Evolutionary conservation across 176 grass and related monocot genomes (phyloP).

Genomic region (Triticum timopheevii): DNA sequence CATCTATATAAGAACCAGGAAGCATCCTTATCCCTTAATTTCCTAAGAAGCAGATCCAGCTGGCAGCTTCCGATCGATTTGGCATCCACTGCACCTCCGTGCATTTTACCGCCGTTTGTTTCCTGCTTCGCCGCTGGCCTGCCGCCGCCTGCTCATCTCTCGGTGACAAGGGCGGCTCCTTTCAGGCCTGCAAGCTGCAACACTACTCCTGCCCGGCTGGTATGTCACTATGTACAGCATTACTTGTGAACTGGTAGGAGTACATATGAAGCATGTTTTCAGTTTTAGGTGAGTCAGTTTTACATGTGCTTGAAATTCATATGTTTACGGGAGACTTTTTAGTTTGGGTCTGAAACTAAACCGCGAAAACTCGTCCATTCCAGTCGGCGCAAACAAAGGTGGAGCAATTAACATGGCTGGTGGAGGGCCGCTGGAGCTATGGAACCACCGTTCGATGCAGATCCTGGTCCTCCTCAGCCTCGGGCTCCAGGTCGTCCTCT

Average conservation of each 20-base stretch:
- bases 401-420: too few species aligned
- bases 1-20: neutral
- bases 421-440: too few species aligned
- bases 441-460: too few species aligned
- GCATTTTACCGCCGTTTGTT: neutral
- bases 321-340: too few species aligned
- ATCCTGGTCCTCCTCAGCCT: too few species aligned
- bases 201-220: neutral
- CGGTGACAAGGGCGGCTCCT: neutral
- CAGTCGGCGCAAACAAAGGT: neutral
- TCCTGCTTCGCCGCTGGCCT: neutral
- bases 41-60: neutral
- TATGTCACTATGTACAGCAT: neutral
- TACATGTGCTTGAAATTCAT: too few species aligned
- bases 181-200: neutral
- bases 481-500: too few species aligned
- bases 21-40: neutral
- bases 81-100: neutral
- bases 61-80: neutral
- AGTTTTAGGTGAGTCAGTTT: too few species aligned
- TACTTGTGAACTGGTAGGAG: neutral
- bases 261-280: too few species aligned
- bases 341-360: neutral
- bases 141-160: neutral
- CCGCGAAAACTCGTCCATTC: neutral